A percentile compares a stretch with the other conserved stretches of the same genome.
phyloP scores from a whole-genome alignment of 805 yeast species.

The Pichia paraexigua region DNA sequence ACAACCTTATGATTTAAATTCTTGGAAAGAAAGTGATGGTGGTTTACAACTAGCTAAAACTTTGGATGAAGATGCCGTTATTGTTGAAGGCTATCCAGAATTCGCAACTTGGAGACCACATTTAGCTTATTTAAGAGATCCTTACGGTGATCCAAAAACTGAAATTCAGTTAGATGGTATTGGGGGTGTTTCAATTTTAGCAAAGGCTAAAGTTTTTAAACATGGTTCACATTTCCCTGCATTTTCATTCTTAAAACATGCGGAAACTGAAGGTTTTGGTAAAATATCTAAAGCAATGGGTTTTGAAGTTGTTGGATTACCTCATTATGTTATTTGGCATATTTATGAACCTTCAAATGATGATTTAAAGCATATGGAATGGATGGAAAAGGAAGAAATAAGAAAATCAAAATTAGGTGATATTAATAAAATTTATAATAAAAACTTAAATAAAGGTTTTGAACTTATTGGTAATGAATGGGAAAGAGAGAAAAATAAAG shows the following conservation, averaged over 20 bases:
- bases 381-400: constrained; percentile 78
- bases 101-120: constrained; percentile 98
- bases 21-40: constrained; percentile 83
- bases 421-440: constrained; percentile 56
- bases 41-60: constrained; percentile 68
- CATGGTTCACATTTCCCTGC: constrained; percentile 94
- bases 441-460: constrained; percentile 71
- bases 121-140: constrained; percentile 88
- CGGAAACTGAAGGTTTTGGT: constrained; percentile 97
- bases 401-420: constrained; percentile 55
- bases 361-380: constrained; percentile 75
- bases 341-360: constrained; percentile 92
- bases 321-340: constrained; percentile 96
- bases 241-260: constrained; percentile 90
- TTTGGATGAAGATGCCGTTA: constrained; percentile 88
- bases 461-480: constrained; percentile 68
- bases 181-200: constrained; percentile 91
- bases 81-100: constrained; percentile 95
- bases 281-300: constrained; percentile 84
- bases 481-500: constrained; percentile 60
- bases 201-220: constrained; percentile 81
- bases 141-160: constrained; percentile 88
- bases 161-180: constrained; percentile 94
- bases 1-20: constrained; percentile 78
- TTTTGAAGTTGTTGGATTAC: constrained; percentile 77